phyloP scores from a whole-genome alignment of 2,329 filamentous ascomycete genomes.

The Chrysosporium queenslandicum region DNA sequence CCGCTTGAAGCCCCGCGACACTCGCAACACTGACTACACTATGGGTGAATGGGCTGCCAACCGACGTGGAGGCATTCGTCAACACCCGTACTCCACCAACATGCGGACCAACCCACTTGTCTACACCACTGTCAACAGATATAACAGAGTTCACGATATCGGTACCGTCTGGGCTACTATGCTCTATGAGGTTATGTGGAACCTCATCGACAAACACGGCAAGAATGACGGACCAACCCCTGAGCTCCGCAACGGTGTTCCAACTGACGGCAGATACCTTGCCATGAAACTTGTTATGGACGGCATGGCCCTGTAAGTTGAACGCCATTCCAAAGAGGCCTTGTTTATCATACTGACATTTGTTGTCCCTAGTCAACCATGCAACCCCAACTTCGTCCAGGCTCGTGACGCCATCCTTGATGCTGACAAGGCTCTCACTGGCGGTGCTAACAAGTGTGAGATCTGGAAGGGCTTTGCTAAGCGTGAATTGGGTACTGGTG shows the following conservation, averaged over 20 bases:
- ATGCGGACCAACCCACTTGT: conserved; percentile 13
- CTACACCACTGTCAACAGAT: conserved; percentile 11
- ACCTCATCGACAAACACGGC: conserved; percentile 16
- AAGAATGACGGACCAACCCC: conserved; percentile 11
- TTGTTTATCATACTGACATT: too few species aligned
- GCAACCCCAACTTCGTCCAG: conserved; percentile 17
- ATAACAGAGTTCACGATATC: conserved; percentile 10
- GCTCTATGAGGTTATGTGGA: conserved; percentile 16
- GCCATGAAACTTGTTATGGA: conserved; percentile 16
- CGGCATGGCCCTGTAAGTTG: conserved; percentile 16
- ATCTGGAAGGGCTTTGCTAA: conserved; percentile 15
- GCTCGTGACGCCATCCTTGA: conserved; percentile 16
- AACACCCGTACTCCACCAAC: conserved; percentile 15
- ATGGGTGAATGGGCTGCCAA: conserved; percentile 15
- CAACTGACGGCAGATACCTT: conserved; percentile 13
- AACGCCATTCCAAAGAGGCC: background rate
- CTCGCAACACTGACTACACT: conserved; percentile 13
- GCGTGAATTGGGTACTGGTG: conserved; percentile 13
- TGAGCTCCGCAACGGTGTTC: conserved; percentile 11
- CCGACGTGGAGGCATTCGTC: conserved; percentile 12
- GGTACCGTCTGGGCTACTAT: conserved; percentile 15
- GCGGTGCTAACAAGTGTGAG: conserved; percentile 12
- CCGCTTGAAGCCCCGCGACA: conserved; percentile 13
- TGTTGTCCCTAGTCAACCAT: background rate
- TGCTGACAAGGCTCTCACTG: conserved; percentile 14